phyloP scores from a whole-genome alignment of 2,329 filamentous ascomycete species.

The Aspergillus sp. region DNA sequence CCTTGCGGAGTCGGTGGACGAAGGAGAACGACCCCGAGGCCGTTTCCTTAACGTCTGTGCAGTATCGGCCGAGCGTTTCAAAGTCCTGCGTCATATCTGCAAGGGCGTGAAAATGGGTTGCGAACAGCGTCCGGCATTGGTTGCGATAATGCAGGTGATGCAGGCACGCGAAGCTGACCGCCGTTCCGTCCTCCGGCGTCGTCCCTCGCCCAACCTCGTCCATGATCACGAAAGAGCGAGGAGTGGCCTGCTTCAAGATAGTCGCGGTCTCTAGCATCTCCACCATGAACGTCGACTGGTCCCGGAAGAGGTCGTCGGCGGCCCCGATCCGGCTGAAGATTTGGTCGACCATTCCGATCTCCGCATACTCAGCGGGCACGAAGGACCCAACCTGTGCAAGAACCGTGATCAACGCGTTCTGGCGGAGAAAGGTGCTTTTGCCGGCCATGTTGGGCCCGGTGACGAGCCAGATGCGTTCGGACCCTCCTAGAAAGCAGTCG shows the following conservation, averaged over 20 bases:
- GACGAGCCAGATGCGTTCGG: conserved; percentile 67
- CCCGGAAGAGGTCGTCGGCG: conserved; percentile 88
- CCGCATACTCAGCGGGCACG: conserved; percentile 82
- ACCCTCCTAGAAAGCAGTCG: conserved; percentile 78
- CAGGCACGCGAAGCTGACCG: conserved; percentile 84
- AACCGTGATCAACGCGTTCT: conserved; percentile 92
- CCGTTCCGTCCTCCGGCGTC: conserved; percentile 86
- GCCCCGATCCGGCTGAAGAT: conserved; percentile 92
- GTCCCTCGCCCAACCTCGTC: conserved; percentile 96
- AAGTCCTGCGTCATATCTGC: conserved; percentile 70
- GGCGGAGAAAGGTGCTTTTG: conserved; percentile 92
- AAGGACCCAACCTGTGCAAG: conserved; percentile 90
- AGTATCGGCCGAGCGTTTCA: conserved; percentile 69
- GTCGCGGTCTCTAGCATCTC: conserved; percentile 97
- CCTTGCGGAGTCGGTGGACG: conserved; percentile 75
- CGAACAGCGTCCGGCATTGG: conserved; percentile 78
- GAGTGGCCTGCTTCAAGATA: conserved; percentile 82
- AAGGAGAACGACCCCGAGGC: conserved; percentile 72
- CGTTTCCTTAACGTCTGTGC: conserved; percentile 83
- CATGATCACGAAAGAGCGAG: conserved; percentile 91
- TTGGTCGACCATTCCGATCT: conserved; percentile 90
- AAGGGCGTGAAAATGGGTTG: conserved; percentile 88
- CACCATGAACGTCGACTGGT: conserved; percentile 98
- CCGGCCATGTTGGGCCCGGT: conserved; percentile 97
- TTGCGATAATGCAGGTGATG: conserved; percentile 80